Conservation (phyloP, 768 basidiomycete genomes). For the Panus rudis region DNA sequence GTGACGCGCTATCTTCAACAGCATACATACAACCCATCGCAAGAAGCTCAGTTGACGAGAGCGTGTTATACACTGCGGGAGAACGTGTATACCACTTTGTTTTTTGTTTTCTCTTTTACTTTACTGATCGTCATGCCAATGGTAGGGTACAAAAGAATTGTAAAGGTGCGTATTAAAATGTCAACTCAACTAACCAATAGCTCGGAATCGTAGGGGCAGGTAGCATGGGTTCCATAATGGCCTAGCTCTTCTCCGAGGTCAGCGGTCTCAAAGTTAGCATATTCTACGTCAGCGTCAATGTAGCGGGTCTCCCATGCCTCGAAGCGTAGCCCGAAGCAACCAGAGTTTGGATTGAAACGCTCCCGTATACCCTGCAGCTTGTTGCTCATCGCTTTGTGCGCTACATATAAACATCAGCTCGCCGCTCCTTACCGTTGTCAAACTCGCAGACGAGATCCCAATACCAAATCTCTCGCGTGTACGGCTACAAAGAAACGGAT, state of each 20-base stretch:
- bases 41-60: too few relatives aligned
- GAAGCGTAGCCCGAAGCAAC: too few relatives aligned
- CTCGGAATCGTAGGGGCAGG: constrained; percentile 17
- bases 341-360: too few relatives aligned
- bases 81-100: neutral
- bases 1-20: too few relatives aligned
- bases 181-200: constrained; percentile 1
- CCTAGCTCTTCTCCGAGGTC: constrained; percentile 19
- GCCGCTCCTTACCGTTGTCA: constrained; percentile 11
- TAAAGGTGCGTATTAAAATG: neutral
- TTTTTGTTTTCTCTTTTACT: neutral
- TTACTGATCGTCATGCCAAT: neutral
- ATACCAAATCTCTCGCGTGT: neutral
- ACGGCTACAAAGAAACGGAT: constrained; percentile 14
- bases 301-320: too few relatives aligned
- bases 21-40: too few relatives aligned
- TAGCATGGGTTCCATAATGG: constrained; percentile 19
- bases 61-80: neutral
- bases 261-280: constrained; percentile 14
- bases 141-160: neutral
- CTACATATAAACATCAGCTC: too few relatives aligned
- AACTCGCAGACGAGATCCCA: constrained; percentile 8
- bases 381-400: too few relatives aligned
- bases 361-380: too few relatives aligned
- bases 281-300: constrained; percentile 13